These are phyloP conservation scores for Xylaria sp. DNA, from an alignment of 2,329 filamentous ascomycete species.

Conservation along the genomic window DNA sequence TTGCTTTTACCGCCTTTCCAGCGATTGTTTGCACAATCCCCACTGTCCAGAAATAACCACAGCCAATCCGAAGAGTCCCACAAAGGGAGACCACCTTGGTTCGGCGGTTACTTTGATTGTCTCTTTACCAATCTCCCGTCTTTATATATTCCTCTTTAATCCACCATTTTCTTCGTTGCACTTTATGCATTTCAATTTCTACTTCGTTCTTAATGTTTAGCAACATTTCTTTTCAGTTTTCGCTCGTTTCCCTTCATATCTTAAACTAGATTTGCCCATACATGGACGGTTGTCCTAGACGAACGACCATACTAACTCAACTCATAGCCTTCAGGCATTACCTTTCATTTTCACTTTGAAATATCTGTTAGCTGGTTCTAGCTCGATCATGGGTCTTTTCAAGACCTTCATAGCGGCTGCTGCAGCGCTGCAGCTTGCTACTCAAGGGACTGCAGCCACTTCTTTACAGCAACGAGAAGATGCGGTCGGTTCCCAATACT, in stretches of 20 bases:
- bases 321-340: slow-evolving; percentile 22
- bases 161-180: neutral
- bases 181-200: slow-evolving; percentile 16
- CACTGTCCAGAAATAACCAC: slow-evolving; percentile 37
- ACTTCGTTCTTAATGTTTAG: neutral
- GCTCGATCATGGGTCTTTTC: slow-evolving; percentile 48
- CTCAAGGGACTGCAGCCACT: slow-evolving; percentile 37
- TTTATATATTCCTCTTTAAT: slow-evolving; percentile 16
- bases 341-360: slow-evolving; percentile 37
- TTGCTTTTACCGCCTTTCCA: slow-evolving; percentile 23
- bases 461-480: slow-evolving; percentile 44
- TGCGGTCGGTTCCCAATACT: slow-evolving; percentile 65
- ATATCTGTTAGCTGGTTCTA: slow-evolving; percentile 47
- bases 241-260: neutral
- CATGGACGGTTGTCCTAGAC: slow-evolving; percentile 18
- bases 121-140: neutral
- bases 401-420: slow-evolving; percentile 46
- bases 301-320: slow-evolving; percentile 24
- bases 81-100: slow-evolving; percentile 24
- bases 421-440: slow-evolving; percentile 45
- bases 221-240: neutral
- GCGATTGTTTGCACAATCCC: slow-evolving; percentile 41
- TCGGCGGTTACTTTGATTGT: slow-evolving; percentile 3
- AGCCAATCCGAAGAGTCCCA: slow-evolving; percentile 14
- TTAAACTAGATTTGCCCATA: neutral